Base-by-base conservation (phyloP, 768 basidiomycete species). In the Clitopilus passeckerianus region DNA sequence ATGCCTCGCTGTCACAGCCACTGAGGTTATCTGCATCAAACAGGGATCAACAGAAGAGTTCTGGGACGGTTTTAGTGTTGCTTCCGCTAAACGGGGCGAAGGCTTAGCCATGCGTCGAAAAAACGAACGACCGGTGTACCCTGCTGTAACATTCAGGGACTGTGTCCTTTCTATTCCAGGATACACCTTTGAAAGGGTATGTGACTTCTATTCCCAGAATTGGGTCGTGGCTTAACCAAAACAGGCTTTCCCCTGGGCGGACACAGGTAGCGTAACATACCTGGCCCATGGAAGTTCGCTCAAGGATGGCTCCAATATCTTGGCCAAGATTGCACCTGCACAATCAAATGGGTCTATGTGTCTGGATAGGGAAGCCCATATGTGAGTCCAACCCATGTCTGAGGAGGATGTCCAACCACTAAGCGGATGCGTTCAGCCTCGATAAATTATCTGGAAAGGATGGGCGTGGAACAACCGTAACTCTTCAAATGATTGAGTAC, bases 311-410 rank as follows among this genome's bases (percentile, higher is more conserved):
- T 85, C 85, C 4, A 81, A 78, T 60, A 83, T 89, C 4, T 71
- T 90, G 30, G 88, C 88, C 1, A 90, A 90, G 74, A 86, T 90
- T 64, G 87, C 86, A 5, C 82, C 85, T 34, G 85, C 86, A 7
- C 85, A 87, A 62, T 86, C 86, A 8, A 87, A 88, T 68, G 87
- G 83, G 15, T 86, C 87, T 3, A 82, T 89, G 77, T 86, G 82
- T 70, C 72, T 90, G 34, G 87, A 89, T 66, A 76, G 87, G 58
- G 88, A 90, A 71, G 84, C 86, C 3, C 87, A 88, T 70, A 84
- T 89, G 87, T 87, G 68, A 60, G 84, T 78, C 37, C 22, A 20
- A 59, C 14, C 20, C 18, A 53, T 50, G 53, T 24, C 34, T 50
- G n/a, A 46, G 34, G 20, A 30, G 37, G 55, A 27, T 58, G 8